Percentiles rank a stretch among this genome's conserved stretches.
Conservation (phyloP, 106 monocot species). For the Dioscorea alata region DNA sequence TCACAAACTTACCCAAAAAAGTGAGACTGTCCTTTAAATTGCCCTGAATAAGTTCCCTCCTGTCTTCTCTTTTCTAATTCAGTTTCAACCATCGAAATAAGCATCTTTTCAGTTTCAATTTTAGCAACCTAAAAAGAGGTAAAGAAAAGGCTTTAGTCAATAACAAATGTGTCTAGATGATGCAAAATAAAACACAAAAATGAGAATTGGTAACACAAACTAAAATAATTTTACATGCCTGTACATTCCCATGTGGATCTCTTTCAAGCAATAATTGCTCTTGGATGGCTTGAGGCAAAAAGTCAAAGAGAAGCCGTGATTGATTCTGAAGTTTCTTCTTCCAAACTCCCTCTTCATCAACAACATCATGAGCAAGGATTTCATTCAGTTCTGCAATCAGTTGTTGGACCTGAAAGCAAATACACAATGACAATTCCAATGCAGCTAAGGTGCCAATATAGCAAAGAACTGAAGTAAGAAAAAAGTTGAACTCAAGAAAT, state of each 20-base stretch:
- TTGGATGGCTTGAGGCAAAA: constrained; percentile 86
- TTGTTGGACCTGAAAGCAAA: constrained; percentile 70
- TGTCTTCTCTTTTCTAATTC: constrained; percentile 76
- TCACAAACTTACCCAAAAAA: constrained; percentile 60
- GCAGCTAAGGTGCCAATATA: too few relatives aligned
- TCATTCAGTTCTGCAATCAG: constrained; percentile 93
- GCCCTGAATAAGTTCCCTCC: constrained; percentile 52
- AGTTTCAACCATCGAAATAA: constrained; percentile 88
- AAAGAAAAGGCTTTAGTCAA: neutral
- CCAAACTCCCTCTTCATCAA: constrained; percentile 79
- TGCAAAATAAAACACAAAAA: too few relatives aligned
- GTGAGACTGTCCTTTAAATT: constrained; percentile 91
- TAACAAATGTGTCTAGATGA: too few relatives aligned
- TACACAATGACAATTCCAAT: neutral
- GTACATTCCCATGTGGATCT: constrained; percentile 98
- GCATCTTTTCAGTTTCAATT: constrained; percentile 97
- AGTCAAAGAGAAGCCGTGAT: constrained; percentile 66
- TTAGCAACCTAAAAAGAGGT: constrained; percentile 69
- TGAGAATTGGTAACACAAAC: neutral
- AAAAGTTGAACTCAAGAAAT: neutral
- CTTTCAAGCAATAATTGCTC: constrained; percentile 91
- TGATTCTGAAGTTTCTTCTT: constrained; percentile 74
- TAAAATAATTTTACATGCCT: constrained; percentile 27
- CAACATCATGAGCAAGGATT: constrained; percentile 87
- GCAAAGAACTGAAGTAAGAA: neutral